These are phyloP conservation scores for Vitis hybrid DNA, from an alignment of 177 flowering plant species.

Conservation along the genomic window DNA sequence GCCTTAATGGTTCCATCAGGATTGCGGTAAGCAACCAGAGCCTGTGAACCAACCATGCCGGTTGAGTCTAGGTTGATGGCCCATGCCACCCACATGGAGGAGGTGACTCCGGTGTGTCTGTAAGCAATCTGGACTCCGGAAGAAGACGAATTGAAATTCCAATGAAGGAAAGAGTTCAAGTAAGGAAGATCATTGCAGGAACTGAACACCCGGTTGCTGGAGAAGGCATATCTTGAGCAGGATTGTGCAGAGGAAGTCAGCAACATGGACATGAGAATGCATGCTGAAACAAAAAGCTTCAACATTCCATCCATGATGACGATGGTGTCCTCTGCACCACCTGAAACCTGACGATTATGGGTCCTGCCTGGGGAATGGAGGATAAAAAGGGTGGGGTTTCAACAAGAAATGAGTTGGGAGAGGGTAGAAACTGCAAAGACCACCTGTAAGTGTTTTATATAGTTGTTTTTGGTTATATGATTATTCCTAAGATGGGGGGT, in stretches of 20 bases:
- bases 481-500: no score
- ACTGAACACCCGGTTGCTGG: constrained; percentile 26
- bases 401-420: no score
- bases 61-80: constrained; percentile 49
- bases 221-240: constrained; percentile 36
- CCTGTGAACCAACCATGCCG: constrained; percentile 61
- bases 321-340: no score
- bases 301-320: constrained; percentile 7
- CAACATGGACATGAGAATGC: neutral
- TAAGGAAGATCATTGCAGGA: constrained; percentile 55
- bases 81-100: constrained; percentile 66
- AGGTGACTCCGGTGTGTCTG: constrained; percentile 28
- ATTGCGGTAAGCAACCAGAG: constrained; percentile 50
- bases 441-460: no score
- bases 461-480: no score
- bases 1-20: constrained; percentile 29
- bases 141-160: constrained; percentile 43
- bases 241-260: constrained; percentile 33
- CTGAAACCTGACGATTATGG: no score
- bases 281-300: neutral
- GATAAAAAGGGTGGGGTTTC: no score
- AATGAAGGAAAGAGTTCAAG: constrained; percentile 60
- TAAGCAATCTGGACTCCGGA: constrained; percentile 50
- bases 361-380: no score
- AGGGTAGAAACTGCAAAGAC: no score